Evolutionary conservation across 2,329 filamentous ascomycete genomes (phyloP).

Genomic region (Colletotrichum gloeosporioides): DNA sequence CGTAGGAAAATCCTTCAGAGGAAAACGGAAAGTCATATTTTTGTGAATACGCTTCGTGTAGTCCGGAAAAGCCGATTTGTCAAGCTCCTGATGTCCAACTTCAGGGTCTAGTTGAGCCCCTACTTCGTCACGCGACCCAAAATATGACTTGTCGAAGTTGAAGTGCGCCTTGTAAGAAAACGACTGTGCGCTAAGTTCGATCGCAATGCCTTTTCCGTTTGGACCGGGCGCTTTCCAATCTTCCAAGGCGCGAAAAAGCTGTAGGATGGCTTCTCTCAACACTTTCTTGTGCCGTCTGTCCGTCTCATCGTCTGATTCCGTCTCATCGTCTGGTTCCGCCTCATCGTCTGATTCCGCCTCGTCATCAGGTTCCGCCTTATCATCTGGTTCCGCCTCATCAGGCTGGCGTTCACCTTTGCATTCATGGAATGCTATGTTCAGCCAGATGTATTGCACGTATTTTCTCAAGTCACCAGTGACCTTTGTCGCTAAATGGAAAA

Average conservation of each 20-base stretch:
- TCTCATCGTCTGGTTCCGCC: no score
- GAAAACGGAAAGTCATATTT: background rate
- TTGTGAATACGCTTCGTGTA: background rate
- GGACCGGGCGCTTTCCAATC: background rate
- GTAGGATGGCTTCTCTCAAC: rapidly evolving
- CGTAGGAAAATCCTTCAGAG: background rate
- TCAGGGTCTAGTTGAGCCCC: background rate
- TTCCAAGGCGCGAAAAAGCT: background rate
- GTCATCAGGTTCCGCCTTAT: no score
- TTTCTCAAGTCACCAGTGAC: background rate
- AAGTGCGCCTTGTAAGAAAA: background rate
- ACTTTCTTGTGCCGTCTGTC: no score
- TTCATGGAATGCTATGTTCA: background rate
- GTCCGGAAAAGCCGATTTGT: background rate
- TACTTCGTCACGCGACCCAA: background rate
- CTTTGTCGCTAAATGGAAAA: background rate
- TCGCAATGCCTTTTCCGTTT: background rate
- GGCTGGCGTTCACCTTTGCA: background rate
- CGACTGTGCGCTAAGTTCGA: background rate
- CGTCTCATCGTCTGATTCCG: no score
- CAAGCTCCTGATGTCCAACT: background rate
- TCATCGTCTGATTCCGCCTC: no score
- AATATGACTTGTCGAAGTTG: background rate
- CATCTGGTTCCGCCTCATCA: background rate
- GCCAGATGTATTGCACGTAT: background rate